A percentile compares a stretch with the other conserved stretches of the same genome.
phyloP scores from a whole-genome alignment of 768 basidiomycete genomes.

The Leucocoprinus sp. region DNA sequence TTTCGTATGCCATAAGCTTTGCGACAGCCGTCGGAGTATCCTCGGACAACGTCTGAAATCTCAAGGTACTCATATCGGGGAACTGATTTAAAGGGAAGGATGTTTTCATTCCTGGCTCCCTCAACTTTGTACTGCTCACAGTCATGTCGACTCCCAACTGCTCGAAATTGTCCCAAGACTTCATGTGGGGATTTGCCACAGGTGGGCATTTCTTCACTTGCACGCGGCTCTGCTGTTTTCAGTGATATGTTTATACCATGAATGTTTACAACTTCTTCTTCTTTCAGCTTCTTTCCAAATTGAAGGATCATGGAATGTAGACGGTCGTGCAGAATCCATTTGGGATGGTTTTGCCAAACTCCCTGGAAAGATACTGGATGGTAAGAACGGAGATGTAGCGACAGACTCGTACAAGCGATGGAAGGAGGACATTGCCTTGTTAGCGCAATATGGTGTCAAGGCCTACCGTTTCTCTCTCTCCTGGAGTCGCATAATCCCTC shows the following conservation, averaged over 20 bases:
- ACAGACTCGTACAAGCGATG: conserved; percentile 65
- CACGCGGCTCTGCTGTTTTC: neutral
- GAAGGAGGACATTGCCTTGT: conserved; percentile 57
- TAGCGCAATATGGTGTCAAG: conserved; percentile 58
- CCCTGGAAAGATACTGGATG: conserved; percentile 65
- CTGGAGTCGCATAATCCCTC: conserved; percentile 70
- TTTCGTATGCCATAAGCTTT: too few relatives aligned
- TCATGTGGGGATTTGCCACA: conserved; percentile 68
- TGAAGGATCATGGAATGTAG: conserved; percentile 54
- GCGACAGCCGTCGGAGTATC: conserved; percentile 39
- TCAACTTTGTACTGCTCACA: conserved; percentile 16
- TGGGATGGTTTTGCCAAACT: conserved; percentile 67
- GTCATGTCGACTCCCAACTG: conserved; percentile 25
- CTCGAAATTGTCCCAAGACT: conserved; percentile 45
- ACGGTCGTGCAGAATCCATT: conserved; percentile 59
- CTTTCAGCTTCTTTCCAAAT: conserved; percentile 60
- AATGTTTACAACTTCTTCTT: conserved; percentile 7
- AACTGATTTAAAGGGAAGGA: conserved; percentile 33
- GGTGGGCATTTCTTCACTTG: conserved; percentile 29
- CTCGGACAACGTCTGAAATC: conserved; percentile 33
- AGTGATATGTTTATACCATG: neutral
- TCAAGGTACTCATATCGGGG: conserved; percentile 37
- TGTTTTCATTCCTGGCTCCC: conserved; percentile 17
- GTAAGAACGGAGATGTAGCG: conserved; percentile 58
- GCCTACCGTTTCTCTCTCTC: conserved; percentile 71